These are phyloP conservation scores for Chytriomyces confervae DNA, from an alignment of 192 early-diverging fungal genomes.

Conservation along the genomic window DNA sequence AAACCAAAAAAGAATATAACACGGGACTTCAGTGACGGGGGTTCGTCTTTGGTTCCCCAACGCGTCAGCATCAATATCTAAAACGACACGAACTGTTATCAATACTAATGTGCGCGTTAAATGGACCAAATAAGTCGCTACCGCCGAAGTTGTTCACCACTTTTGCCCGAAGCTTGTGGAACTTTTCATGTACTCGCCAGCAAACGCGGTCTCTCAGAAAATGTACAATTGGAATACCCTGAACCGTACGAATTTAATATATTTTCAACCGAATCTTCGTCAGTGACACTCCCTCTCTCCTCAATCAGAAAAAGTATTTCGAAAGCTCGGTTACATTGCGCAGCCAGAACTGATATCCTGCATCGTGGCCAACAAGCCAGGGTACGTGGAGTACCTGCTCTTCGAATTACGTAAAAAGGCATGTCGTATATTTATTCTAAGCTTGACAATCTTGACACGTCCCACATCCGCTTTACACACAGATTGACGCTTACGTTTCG, in stretches of 20 bases:
- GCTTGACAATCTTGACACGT: not conserved
- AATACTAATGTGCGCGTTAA: not conserved
- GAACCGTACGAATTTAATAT: conserved; percentile 43
- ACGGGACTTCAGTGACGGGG: conserved; percentile 62
- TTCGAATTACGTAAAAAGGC: conserved; percentile 55
- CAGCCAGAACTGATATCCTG: conserved; percentile 49
- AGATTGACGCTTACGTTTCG: conserved; percentile 34
- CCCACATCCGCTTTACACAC: conserved; percentile 12
- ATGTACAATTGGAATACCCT: conserved; percentile 66
- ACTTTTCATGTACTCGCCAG: conserved; percentile 61
- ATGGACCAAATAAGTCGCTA: conserved; percentile 53
- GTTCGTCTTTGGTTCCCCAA: conserved; percentile 35
- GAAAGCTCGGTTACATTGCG: conserved; percentile 49
- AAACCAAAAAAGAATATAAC: conserved; percentile 59
- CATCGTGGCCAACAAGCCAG: conserved; percentile 54
- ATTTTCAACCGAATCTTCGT: not conserved
- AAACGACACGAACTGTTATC: not conserved
- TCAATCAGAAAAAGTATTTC: conserved; percentile 56
- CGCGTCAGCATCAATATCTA: conserved; percentile 14
- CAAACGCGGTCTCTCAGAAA: conserved; percentile 57
- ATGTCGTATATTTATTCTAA: not conserved
- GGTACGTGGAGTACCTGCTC: conserved; percentile 55
- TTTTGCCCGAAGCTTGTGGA: conserved; percentile 60
- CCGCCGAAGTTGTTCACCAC: conserved; percentile 57
- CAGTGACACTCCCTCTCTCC: not conserved